These are phyloP conservation scores for Aspergillus tamarii DNA, from an alignment of 2,329 filamentous ascomycete genomes.

Conservation along the genomic window DNA sequence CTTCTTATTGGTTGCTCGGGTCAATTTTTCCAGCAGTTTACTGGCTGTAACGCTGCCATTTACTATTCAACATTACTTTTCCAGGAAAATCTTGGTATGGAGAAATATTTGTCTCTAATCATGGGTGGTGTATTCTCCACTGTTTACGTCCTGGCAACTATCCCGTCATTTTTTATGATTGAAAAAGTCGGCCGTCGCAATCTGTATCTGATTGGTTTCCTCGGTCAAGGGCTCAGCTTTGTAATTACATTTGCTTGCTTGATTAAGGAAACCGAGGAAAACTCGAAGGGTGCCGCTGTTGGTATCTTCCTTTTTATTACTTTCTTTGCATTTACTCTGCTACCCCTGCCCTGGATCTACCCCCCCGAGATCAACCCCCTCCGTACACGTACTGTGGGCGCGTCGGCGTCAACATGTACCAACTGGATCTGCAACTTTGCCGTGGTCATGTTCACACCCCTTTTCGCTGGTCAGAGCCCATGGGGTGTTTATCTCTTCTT, in stretches of 20 bases:
- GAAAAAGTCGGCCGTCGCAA: conserved; percentile 46
- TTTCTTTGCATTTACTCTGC: conserved; percentile 66
- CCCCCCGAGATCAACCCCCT: conserved; percentile 56
- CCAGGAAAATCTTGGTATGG: conserved; percentile 38
- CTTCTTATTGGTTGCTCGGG: conserved; percentile 33
- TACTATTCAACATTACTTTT: conserved; percentile 52
- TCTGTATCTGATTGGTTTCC: conserved; percentile 35
- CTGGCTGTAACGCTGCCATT: conserved; percentile 50
- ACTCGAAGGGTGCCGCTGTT: conserved; percentile 48
- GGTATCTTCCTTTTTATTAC: conserved; percentile 69
- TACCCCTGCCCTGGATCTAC: conserved; percentile 62
- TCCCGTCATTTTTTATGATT: conserved; percentile 32
- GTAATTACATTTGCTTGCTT: conserved; percentile 39
- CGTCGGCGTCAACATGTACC: conserved; percentile 53
- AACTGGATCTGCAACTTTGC: conserved; percentile 61
- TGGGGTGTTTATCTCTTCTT: conserved; percentile 50
- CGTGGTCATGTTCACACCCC: conserved; percentile 52
- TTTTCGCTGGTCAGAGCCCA: conserved; percentile 36
- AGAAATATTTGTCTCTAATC: conserved; percentile 24
- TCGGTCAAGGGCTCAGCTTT: conserved; percentile 39
- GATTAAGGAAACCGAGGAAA: conserved; percentile 25
- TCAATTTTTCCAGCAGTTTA: conserved; percentile 48
- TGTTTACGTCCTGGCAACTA: conserved; percentile 32
- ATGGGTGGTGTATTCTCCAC: conserved; percentile 33
- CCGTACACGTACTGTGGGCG: conserved; percentile 56